Conservation (phyloP, 352 stramenopile species). For the Phytophthora idaei region DNA sequence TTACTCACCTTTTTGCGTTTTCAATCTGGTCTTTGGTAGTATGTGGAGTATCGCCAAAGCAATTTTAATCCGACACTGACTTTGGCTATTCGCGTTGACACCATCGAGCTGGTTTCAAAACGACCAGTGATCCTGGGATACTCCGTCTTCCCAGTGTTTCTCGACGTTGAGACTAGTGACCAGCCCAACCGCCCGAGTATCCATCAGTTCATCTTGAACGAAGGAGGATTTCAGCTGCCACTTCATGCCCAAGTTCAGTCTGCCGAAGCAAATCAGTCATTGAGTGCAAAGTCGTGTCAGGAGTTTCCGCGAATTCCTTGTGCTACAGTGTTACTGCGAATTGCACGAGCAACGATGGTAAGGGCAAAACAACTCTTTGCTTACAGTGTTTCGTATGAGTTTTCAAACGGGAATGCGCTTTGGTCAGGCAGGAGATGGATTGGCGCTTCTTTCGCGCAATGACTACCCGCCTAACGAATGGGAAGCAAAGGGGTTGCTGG, state of each 20-base stretch:
- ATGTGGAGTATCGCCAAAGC: constrained; percentile 75
- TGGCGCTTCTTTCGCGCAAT: constrained; percentile 61
- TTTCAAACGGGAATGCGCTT: neutral
- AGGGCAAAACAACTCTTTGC: constrained; percentile 5
- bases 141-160: constrained; percentile 68
- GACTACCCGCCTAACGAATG: constrained; percentile 57
- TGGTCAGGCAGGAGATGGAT: constrained; percentile 47
- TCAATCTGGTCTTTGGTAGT: constrained; percentile 36
- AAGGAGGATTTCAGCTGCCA: constrained; percentile 81
- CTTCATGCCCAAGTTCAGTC: constrained; percentile 57
- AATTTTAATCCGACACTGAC: constrained; percentile 82
- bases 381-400: neutral
- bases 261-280: constrained; percentile 32
- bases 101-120: constrained; percentile 62
- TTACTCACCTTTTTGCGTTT: neutral
- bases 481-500: constrained; percentile 49
- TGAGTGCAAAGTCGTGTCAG: constrained; percentile 47
- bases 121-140: constrained; percentile 78
- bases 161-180: constrained; percentile 61
- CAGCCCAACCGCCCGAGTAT: constrained; percentile 58
- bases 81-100: constrained; percentile 87
- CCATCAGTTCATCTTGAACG: constrained; percentile 65
- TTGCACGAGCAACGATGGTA: constrained; percentile 59
- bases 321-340: constrained; percentile 76
- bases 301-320: constrained; percentile 68